Evolutionary conservation across 352 stramenopile genomes (phyloP).

Genomic region (Achlya hypogyna): DNA sequence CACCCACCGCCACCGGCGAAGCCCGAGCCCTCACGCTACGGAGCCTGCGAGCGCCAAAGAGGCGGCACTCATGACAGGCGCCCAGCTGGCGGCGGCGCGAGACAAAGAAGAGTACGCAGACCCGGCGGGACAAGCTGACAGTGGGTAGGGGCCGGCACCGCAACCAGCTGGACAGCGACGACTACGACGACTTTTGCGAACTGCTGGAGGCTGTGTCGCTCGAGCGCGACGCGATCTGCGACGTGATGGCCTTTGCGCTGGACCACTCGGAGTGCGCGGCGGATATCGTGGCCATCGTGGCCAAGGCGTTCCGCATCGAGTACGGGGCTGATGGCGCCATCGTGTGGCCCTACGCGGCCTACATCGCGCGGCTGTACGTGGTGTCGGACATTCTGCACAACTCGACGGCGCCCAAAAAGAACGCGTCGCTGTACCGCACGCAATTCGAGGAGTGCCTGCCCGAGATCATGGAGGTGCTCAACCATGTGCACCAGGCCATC

Average conservation of each 20-base stretch:
- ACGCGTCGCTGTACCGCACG: conserved; percentile 82
- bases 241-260: conserved; percentile 64
- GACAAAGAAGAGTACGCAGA: conserved; percentile 35
- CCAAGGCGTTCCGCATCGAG: conserved; percentile 34
- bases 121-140: neutral
- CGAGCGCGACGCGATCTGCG: conserved; percentile 59
- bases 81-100: conserved; percentile 58
- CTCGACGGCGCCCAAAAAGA: conserved; percentile 78
- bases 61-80: conserved; percentile 40
- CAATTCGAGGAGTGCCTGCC: conserved; percentile 76
- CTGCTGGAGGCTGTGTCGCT: conserved; percentile 41
- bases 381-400: conserved; percentile 87
- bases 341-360: conserved; percentile 29
- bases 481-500: conserved; percentile 40
- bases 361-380: conserved; percentile 67
- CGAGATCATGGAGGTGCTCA: conserved; percentile 56
- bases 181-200: conserved; percentile 45
- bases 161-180: conserved; percentile 37
- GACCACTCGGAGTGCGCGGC: conserved; percentile 70
- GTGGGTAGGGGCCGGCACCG: conserved; percentile 32
- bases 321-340: conserved; percentile 3
- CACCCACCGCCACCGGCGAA: neutral
- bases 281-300: conserved; percentile 49
- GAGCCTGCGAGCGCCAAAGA: conserved; percentile 13
- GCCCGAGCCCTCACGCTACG: neutral